Evolutionary conservation across 2,329 filamentous ascomycete species (phyloP).

Genomic region (Verticillium nubilum): DNA sequence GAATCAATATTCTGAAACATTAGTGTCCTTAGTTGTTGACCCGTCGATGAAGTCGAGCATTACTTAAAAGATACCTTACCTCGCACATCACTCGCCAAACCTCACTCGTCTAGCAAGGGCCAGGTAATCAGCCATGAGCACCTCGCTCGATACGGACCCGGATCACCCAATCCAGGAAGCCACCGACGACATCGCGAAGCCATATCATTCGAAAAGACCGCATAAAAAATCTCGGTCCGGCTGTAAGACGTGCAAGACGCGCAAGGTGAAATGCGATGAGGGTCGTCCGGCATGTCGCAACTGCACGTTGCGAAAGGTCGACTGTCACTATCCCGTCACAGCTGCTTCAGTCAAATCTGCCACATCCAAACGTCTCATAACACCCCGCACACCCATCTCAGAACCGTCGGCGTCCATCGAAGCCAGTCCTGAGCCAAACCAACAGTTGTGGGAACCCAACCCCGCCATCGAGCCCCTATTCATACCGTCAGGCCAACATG

Average conservation of each 20-base stretch:
- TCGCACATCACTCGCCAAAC: no score
- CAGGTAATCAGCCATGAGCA: background rate
- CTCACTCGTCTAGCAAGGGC: no score
- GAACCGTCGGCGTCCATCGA: constrained; percentile 2
- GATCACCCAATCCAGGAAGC: background rate
- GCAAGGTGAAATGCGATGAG: constrained; percentile 53
- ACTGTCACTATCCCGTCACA: constrained; percentile 38
- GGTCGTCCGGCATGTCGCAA: constrained; percentile 41
- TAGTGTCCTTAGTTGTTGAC: no score
- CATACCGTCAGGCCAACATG: constrained; percentile 18
- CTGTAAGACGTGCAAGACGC: constrained; percentile 48
- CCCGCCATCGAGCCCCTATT: constrained; percentile 17
- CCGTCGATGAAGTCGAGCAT: no score
- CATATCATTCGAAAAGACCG: constrained; percentile 43
- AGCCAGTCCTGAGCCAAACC: constrained; percentile 3
- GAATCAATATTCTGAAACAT: no score
- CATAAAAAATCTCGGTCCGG: constrained; percentile 50
- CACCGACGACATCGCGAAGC: constrained; percentile 5
- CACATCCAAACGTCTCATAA: constrained; percentile 1
- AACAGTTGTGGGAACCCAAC: background rate
- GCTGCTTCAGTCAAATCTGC: constrained; percentile 4
- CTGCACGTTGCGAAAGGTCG: constrained; percentile 40
- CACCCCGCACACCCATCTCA: constrained; percentile 2
- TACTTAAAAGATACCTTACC: no score
- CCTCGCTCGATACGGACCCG: background rate